Percentiles rank a stretch among this genome's conserved stretches.
Evolutionary conservation across 1,284 basidiomycete genomes (phyloP).

Genomic region (Meripilus lineatus): DNA sequence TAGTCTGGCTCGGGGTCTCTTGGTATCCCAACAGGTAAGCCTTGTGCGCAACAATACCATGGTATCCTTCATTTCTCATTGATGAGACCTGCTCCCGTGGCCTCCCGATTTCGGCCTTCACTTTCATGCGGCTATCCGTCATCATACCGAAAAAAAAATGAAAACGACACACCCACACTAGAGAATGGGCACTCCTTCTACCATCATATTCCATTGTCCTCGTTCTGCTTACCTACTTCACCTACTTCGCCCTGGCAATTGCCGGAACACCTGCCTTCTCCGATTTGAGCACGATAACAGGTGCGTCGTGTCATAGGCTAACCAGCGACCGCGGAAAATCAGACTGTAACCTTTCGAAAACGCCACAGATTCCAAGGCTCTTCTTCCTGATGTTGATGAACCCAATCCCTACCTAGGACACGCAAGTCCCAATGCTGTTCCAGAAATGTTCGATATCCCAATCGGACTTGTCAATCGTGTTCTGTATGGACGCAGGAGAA

Average conservation of each 20-base stretch:
- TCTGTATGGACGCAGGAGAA: slow-evolving; percentile 19
- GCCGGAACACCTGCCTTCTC: slow-evolving; percentile 67
- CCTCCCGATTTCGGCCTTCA: slow-evolving; percentile 3
- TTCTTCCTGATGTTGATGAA: slow-evolving; percentile 33
- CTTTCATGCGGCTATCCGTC: slow-evolving; percentile 6
- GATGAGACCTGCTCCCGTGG: slow-evolving; percentile 3
- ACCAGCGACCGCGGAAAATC: slow-evolving; percentile 4
- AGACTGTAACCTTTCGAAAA: slow-evolving; percentile 10
- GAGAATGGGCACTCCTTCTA: slow-evolving; percentile 81
- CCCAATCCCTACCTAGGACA: slow-evolving; percentile 46
- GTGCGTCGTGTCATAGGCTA: slow-evolving; percentile 16
- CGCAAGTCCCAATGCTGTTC: slow-evolving; percentile 41
- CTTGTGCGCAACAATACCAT: slow-evolving; percentile 2
- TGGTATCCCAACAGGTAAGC: slow-evolving; percentile 87
- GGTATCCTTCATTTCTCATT: slow-evolving; percentile 1
- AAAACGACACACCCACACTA: slow-evolving; percentile 3
- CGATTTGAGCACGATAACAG: slow-evolving; percentile 58
- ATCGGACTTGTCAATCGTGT: slow-evolving; percentile 74
- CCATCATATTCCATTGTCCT: slow-evolving; percentile 76
- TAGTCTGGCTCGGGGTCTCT: slow-evolving; percentile 60
- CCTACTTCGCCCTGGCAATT: slow-evolving; percentile 73
- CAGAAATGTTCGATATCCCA: slow-evolving; percentile 76
- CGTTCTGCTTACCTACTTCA: slow-evolving; percentile 72
- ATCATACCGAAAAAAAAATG: slow-evolving; percentile 4
- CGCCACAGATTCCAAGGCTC: slow-evolving; percentile 47